phyloP scores from a whole-genome alignment of 169 alveolate genomes.

The Cryptosporidium bovis region DNA sequence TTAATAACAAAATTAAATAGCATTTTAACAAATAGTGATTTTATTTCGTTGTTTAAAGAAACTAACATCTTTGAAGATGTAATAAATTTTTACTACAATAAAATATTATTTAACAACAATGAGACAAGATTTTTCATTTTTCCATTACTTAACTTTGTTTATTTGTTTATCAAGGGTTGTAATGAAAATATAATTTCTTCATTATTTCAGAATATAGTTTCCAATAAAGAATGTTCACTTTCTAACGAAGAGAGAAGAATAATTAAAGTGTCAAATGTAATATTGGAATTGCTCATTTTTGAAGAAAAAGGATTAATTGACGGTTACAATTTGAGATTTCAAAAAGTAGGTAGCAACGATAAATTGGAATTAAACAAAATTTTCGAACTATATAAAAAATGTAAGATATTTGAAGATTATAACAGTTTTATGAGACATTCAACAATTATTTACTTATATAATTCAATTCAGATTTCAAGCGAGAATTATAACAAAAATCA shows the following conservation, averaged over 20 bases:
- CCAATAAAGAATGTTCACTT: neutral
- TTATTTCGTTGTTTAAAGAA: slow-evolving; percentile 7
- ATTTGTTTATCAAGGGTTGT: neutral
- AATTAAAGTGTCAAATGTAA: slow-evolving; percentile 8
- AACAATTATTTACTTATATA: slow-evolving; percentile 44
- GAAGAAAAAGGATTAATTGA: slow-evolving; percentile 57
- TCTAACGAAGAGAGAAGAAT: neutral
- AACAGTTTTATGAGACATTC: slow-evolving; percentile 33
- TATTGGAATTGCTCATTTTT: slow-evolving; percentile 30
- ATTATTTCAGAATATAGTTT: neutral
- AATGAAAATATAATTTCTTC: neutral
- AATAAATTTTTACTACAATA: slow-evolving; percentile 1
- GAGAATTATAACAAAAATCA: slow-evolving; percentile 28
- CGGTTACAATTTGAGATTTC: slow-evolving; percentile 33
- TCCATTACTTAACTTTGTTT: slow-evolving; percentile 32
- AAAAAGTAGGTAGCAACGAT: neutral
- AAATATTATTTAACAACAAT: slow-evolving; percentile 3
- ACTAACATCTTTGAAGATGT: neutral
- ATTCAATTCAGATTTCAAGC: slow-evolving; percentile 54
- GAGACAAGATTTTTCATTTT: slow-evolving; percentile 32
- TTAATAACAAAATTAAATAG: slow-evolving; percentile 28
- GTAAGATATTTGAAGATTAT: slow-evolving; percentile 60
- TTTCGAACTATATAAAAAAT: slow-evolving; percentile 28
- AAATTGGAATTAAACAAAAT: slow-evolving; percentile 1
- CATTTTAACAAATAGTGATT: slow-evolving; percentile 19